These are phyloP conservation scores for Danielozyma ontarioensis DNA, from an alignment of 805 yeast genomes.

Conservation along the genomic window DNA sequence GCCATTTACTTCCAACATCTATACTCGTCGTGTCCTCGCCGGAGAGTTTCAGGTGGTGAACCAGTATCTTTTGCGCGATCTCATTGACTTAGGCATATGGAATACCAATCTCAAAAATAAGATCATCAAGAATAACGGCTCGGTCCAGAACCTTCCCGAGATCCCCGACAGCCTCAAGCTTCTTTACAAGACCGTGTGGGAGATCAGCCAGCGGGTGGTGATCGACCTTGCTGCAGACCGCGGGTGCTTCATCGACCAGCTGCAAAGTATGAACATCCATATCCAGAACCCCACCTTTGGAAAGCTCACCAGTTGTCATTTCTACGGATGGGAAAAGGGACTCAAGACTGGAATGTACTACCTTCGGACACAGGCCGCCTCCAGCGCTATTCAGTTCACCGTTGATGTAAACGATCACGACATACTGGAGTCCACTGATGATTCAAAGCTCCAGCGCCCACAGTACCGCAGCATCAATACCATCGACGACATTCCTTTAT, in stretches of 20 bases:
- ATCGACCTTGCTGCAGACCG: slow-evolving; percentile 85
- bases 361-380: slow-evolving; percentile 34
- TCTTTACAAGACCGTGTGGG: slow-evolving; percentile 96
- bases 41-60: slow-evolving; percentile 95
- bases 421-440: slow-evolving; percentile 1
- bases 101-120: slow-evolving; percentile 69
- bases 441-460: neutral
- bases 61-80: slow-evolving; percentile 76
- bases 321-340: slow-evolving; percentile 35
- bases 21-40: slow-evolving; percentile 82
- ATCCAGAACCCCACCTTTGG: slow-evolving; percentile 33
- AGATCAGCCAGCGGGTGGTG: slow-evolving; percentile 77
- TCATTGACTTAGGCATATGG: slow-evolving; percentile 83
- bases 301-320: slow-evolving; percentile 40
- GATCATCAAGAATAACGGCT: slow-evolving; percentile 75
- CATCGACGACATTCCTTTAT: no score
- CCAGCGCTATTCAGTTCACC: slow-evolving; percentile 35
- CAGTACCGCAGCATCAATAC: neutral
- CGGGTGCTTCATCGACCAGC: slow-evolving; percentile 60
- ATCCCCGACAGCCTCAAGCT: slow-evolving; percentile 73
- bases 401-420: slow-evolving; percentile 13
- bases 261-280: slow-evolving; percentile 42
- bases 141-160: slow-evolving; percentile 68
- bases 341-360: slow-evolving; percentile 38
- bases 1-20: slow-evolving; percentile 90